Conservation (phyloP, 768 basidiomycete species). For the Tricholoma saponaceum region DNA sequence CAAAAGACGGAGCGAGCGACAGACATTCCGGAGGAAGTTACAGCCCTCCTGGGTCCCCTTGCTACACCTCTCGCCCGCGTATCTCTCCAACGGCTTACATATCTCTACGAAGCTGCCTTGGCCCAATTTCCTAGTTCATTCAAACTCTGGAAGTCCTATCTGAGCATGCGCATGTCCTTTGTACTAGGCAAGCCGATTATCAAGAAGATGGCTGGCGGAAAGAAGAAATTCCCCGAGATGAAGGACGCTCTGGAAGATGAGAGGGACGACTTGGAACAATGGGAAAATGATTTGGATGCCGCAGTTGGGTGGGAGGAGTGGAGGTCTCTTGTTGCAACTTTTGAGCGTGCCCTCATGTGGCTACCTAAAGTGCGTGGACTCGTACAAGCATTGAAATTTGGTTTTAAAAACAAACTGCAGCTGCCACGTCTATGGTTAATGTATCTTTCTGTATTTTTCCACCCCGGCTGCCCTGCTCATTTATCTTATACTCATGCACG, state of each 20-base stretch:
- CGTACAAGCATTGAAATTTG: slow-evolving; percentile 1
- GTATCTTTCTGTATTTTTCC: slow-evolving; percentile 87
- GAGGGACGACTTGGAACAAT: slow-evolving; percentile 71
- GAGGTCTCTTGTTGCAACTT: slow-evolving; percentile 81
- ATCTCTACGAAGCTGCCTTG: slow-evolving; percentile 92
- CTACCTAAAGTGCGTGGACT: slow-evolving; percentile 68
- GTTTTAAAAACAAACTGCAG: slow-evolving; percentile 33
- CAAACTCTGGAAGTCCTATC: slow-evolving; percentile 95
- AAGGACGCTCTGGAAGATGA: slow-evolving; percentile 87
- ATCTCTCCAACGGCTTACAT: slow-evolving; percentile 79
- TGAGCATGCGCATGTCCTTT: slow-evolving; percentile 77
- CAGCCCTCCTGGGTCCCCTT: slow-evolving; percentile 72
- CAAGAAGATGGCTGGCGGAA: slow-evolving; percentile 79
- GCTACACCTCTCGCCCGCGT: slow-evolving; percentile 68
- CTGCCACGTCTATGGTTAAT: slow-evolving; percentile 92
- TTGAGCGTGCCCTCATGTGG: slow-evolving; percentile 95
- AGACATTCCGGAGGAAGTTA: slow-evolving; percentile 45
- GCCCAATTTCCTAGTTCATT: slow-evolving; percentile 84
- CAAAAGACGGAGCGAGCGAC: slow-evolving; percentile 53
- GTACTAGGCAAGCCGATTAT: slow-evolving; percentile 73
- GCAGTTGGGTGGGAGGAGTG: slow-evolving; percentile 97
- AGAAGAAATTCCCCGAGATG: slow-evolving; percentile 90
- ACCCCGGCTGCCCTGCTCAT: slow-evolving; percentile 81
- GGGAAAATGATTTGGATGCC: slow-evolving; percentile 84
- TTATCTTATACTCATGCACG: slow-evolving; percentile 90